phyloP scores from a whole-genome alignment of 2,329 filamentous ascomycete genomes.

The Aureobasidium sp. region DNA sequence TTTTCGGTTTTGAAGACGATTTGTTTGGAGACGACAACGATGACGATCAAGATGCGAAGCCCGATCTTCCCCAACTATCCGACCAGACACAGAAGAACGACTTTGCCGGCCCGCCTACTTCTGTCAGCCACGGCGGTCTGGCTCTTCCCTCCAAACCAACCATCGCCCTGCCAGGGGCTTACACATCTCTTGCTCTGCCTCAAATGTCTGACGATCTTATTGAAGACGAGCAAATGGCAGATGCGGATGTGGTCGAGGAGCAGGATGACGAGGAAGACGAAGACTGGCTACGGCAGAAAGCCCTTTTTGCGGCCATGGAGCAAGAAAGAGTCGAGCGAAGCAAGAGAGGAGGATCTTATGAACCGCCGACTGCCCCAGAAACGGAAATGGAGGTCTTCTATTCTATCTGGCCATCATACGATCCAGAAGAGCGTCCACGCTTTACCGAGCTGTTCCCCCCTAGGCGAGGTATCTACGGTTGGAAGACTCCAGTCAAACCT shows the following conservation, averaged over 20 bases:
- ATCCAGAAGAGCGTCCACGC: slow-evolving; percentile 62
- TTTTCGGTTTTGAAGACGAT: slow-evolving; percentile 47
- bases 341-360: slow-evolving; percentile 31
- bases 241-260: slow-evolving; percentile 18
- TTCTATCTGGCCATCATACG: slow-evolving; percentile 72
- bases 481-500: slow-evolving; percentile 68
- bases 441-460: slow-evolving; percentile 79
- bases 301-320: slow-evolving; percentile 20
- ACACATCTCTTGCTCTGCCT: slow-evolving; percentile 9
- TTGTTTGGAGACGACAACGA: slow-evolving; percentile 55
- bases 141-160: slow-evolving; percentile 21
- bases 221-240: slow-evolving; percentile 6
- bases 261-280: slow-evolving; percentile 22
- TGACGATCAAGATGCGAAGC: slow-evolving; percentile 13
- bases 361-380: slow-evolving; percentile 61
- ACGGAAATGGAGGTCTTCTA: slow-evolving; percentile 67
- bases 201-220: neutral
- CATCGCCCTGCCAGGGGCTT: slow-evolving; percentile 12
- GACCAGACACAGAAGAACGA: slow-evolving; percentile 14
- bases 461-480: slow-evolving; percentile 67
- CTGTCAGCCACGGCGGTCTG: slow-evolving; percentile 19
- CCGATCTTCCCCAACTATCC: neutral
- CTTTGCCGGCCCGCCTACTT: neutral
- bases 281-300: slow-evolving; percentile 22
- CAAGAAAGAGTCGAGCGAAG: slow-evolving; percentile 26